Evolutionary conservation across 345 rosid species (phyloP).

Genomic region (Citrus maxima): DNA sequence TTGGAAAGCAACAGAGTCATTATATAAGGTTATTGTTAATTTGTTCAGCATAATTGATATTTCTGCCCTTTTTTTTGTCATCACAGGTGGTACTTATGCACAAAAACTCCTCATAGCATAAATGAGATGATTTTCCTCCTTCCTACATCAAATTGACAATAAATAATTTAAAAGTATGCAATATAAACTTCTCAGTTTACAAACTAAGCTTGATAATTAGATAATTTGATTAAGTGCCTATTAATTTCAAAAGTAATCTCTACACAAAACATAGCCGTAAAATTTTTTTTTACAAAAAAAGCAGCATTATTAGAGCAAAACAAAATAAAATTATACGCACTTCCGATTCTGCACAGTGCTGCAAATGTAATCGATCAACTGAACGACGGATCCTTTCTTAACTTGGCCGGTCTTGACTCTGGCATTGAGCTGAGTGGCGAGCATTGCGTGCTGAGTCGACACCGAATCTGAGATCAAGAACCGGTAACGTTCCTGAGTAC

Average conservation of each 20-base stretch:
- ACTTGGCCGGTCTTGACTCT: constrained; percentile 53
- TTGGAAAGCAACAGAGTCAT: not conserved
- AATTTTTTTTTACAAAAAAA: too few species aligned
- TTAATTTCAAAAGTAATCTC: not conserved
- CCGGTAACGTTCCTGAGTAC: constrained; percentile 70
- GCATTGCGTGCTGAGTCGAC: constrained; percentile 72
- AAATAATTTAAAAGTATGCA: too few species aligned
- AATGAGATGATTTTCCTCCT: not conserved
- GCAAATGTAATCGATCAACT: constrained; percentile 83
- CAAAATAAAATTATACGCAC: constrained; percentile 20
- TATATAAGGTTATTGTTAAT: not conserved
- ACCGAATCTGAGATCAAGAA: constrained; percentile 65
- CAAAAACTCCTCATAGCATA: not conserved
- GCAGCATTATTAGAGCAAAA: not conserved
- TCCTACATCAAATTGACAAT: not conserved
- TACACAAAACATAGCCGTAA: not conserved
- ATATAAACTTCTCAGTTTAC: not conserved
- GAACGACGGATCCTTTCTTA: constrained; percentile 78
- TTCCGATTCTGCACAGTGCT: constrained; percentile 65
- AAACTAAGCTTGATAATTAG: not conserved
- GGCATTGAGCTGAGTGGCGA: constrained; percentile 79
- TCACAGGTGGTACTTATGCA: not conserved
- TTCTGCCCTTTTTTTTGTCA: not conserved
- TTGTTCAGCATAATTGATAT: not conserved
- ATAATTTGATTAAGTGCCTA: not conserved